Base-by-base conservation (phyloP, 1,284 basidiomycete genomes). In the Rhodotorula glutinis region DNA sequence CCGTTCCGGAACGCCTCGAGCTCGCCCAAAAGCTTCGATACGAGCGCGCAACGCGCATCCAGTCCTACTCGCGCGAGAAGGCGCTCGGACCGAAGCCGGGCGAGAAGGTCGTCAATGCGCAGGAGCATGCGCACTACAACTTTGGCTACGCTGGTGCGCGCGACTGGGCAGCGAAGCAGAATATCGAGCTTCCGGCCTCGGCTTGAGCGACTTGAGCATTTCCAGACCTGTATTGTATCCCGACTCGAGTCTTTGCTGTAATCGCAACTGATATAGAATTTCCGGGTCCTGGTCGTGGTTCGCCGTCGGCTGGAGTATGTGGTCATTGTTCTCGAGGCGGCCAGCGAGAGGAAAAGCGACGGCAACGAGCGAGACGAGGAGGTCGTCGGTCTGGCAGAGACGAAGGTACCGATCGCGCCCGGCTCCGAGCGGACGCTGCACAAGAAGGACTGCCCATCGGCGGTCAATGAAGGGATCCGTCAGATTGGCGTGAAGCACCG, bases 281-380 rank as follows among this genome's bases (percentile, higher is more conserved):
- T 73, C 51, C 19, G 53, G 59, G 30, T 61, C 63, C 46, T 60
- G 63, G 25, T 65, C 63, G 25, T 60, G 57, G 43, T 65, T 52
- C 10, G 53, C 53, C 63, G 57, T 56, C 4, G 47, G 57, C 38
- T 59, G 49, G 57, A 59, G 25, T 17, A 38, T 33, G 14, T 56
- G 57, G 53, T 77, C 74, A 8, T 49, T 49, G 23, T 49, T 49
- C 23, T 74, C 71, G 17, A 65, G 65, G 29, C 73, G 70, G 53
- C 75, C 74, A 0, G 79, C 79, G 21, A 80, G 27, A 33, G 58
- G 53, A 25, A 80, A 73, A 73, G 80, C 79, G 60, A 59, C 71
- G 17, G 66, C 73, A 33, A 68, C 66, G 63, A 65, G 69, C 8
- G 62, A 65, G 52, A 33, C 43, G 53, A 70, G 53, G 38, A 70